A percentile compares a stretch with the other conserved stretches of the same genome.
Evolutionary conservation across 2,329 filamentous ascomycete genomes (phyloP).

Genomic region (Simplicillium sp.): DNA sequence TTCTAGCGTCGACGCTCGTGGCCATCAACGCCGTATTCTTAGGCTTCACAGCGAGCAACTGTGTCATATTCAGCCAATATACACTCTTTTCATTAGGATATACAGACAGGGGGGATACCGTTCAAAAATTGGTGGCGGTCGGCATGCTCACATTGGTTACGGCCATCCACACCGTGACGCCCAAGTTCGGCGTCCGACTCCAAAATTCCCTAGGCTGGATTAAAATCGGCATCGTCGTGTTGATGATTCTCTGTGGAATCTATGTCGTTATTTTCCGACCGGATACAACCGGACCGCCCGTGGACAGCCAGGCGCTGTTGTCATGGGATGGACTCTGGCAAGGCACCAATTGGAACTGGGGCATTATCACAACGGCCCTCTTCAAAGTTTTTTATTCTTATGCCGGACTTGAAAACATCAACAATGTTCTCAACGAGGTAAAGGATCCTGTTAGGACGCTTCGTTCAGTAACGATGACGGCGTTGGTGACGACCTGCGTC

Average conservation of each 20-base stretch:
- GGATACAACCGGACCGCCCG: slow-evolving; percentile 5
- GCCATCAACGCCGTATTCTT: slow-evolving; percentile 54
- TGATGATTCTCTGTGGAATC: slow-evolving; percentile 52
- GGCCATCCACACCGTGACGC: slow-evolving; percentile 47
- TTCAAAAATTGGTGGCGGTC: slow-evolving; percentile 47
- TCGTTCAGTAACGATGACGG: slow-evolving; percentile 49
- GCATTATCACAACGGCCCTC: slow-evolving; percentile 54
- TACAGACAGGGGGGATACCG: slow-evolving; percentile 36
- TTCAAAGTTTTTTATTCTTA: slow-evolving; percentile 65
- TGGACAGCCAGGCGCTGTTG: slow-evolving; percentile 7
- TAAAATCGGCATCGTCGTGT: slow-evolving; percentile 49
- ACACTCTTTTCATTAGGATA: slow-evolving; percentile 47
- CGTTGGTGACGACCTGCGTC: slow-evolving; percentile 50
- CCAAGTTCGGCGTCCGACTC: slow-evolving; percentile 45
- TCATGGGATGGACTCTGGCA: slow-evolving; percentile 50
- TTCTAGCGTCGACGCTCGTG: slow-evolving; percentile 54
- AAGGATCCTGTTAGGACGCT: slow-evolving; percentile 57
- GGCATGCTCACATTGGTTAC: slow-evolving; percentile 47
- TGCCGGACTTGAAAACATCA: slow-evolving; percentile 55
- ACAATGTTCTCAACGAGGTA: slow-evolving; percentile 64
- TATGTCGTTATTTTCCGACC: slow-evolving; percentile 44
- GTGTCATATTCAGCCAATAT: slow-evolving; percentile 60
- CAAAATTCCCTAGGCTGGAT: slow-evolving; percentile 55
- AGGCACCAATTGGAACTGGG: slow-evolving; percentile 60
- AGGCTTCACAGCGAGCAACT: slow-evolving; percentile 61